Evolutionary conservation across 495 filamentous ascomycete genomes (phyloP).

Genomic region (Trypethelium eluteriae): DNA sequence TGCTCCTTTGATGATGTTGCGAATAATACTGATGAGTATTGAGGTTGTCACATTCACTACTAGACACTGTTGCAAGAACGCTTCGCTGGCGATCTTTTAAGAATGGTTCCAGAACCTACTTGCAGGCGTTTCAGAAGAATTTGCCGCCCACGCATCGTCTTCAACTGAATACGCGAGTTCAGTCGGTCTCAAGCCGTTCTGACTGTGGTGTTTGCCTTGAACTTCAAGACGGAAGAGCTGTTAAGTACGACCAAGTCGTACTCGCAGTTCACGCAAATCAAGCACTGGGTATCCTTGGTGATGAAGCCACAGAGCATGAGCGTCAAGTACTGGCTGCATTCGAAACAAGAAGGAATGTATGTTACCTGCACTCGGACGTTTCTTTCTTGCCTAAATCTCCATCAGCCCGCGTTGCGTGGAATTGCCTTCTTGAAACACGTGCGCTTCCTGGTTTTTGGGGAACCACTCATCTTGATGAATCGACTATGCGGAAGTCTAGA

Average conservation of each 20-base stretch:
- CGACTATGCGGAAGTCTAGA: neutral
- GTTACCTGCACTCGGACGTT: slow-evolving; percentile 2
- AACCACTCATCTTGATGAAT: neutral
- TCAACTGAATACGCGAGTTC: neutral
- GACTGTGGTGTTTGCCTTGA: neutral
- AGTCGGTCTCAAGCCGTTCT: neutral
- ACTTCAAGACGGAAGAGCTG: neutral
- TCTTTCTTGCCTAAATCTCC: neutral
- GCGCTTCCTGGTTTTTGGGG: neutral
- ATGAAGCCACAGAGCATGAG: neutral
- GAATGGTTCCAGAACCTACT: neutral
- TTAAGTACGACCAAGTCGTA: neutral
- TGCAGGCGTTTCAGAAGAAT: neutral
- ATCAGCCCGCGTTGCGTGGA: slow-evolving; percentile 2
- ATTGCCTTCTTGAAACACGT: neutral
- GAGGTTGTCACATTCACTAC: neutral
- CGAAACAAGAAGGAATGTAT: slow-evolving; percentile 1
- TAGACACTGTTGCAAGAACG: neutral
- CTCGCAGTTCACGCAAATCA: slow-evolving; percentile 6
- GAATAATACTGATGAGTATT: neutral
- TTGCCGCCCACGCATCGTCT: neutral
- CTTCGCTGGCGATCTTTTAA: slow-evolving; percentile 1
- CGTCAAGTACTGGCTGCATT: neutral
- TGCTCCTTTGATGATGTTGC: neutral
- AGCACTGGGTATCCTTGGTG: neutral